Conservation (phyloP, 371 early-diverging fungal species). For the Mucor indicus region DNA sequence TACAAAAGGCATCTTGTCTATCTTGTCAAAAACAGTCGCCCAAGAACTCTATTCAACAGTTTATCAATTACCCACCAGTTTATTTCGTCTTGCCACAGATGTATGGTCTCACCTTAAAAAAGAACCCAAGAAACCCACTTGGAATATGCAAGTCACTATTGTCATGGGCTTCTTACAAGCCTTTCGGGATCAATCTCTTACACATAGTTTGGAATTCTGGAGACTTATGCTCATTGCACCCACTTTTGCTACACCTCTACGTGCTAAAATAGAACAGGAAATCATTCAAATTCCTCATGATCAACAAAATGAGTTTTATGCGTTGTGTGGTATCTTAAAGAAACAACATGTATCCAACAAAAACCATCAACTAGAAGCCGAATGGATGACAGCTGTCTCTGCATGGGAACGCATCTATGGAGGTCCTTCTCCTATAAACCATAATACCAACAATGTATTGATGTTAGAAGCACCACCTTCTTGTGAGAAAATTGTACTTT, state of each 20-base stretch:
- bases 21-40: neutral
- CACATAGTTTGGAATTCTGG: constrained; percentile 35
- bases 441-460: neutral
- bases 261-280: constrained; percentile 19
- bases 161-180: constrained; percentile 35
- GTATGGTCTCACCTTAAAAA: constrained; percentile 23
- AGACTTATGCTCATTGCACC: constrained; percentile 30
- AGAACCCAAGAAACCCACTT: constrained; percentile 32
- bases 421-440: neutral
- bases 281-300: constrained; percentile 25
- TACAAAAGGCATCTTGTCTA: neutral
- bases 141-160: constrained; percentile 39
- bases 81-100: constrained; percentile 18
- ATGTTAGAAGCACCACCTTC: constrained; percentile 9
- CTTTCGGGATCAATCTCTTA: constrained; percentile 25
- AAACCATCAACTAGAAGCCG: constrained; percentile 22
- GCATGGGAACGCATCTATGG: constrained; percentile 23
- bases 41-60: constrained; percentile 24
- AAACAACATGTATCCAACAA: constrained; percentile 22
- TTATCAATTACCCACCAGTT: constrained; percentile 14
- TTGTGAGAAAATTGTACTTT: constrained; percentile 54
- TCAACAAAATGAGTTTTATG: constrained; percentile 13
- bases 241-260: constrained; percentile 21
- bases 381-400: constrained; percentile 36
- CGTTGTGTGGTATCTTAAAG: constrained; percentile 29